A percentile compares a stretch with the other conserved stretches of the same genome.
phyloP scores from a whole-genome alignment of 208 protist species.

The Trypanosoma vivax region DNA sequence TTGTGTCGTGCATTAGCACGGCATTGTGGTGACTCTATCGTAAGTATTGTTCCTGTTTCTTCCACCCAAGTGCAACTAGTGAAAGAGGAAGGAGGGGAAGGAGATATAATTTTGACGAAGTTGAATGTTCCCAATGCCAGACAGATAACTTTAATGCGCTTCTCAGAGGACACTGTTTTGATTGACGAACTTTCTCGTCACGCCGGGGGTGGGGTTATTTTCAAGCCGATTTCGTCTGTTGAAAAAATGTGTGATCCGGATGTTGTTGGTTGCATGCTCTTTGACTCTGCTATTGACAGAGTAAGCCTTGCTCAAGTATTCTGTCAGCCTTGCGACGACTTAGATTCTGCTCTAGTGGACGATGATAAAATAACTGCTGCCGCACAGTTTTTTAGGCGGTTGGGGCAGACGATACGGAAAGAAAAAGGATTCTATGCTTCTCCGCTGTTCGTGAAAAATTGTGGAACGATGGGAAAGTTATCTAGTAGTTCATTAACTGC shows the following conservation, averaged over 20 bases:
- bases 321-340: constrained; percentile 40
- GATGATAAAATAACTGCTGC: constrained; percentile 31
- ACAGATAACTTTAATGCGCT: constrained; percentile 64
- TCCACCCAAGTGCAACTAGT: constrained; percentile 74
- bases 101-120: constrained; percentile 38
- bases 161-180: constrained; percentile 61
- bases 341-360: background rate
- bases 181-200: constrained; percentile 40
- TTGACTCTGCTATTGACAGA: constrained; percentile 57
- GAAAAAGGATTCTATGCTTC: constrained; percentile 83
- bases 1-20: constrained; percentile 53
- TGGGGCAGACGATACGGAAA: constrained; percentile 74
- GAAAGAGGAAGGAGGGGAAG: constrained; percentile 20
- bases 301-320: constrained; percentile 63
- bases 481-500: constrained; percentile 72
- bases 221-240: constrained; percentile 56
- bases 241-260: constrained; percentile 67
- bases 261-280: constrained; percentile 60
- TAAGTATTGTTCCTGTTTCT: constrained; percentile 65
- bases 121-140: constrained; percentile 80
- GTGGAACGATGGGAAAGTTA: constrained; percentile 72
- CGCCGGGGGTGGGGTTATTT: constrained; percentile 62
- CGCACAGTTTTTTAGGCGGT: constrained; percentile 55
- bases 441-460: constrained; percentile 60
- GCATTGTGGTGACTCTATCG: constrained; percentile 35